Evolutionary conservation across 163 green algal species (phyloP).

Genomic region (Scenedesmus sp.): DNA sequence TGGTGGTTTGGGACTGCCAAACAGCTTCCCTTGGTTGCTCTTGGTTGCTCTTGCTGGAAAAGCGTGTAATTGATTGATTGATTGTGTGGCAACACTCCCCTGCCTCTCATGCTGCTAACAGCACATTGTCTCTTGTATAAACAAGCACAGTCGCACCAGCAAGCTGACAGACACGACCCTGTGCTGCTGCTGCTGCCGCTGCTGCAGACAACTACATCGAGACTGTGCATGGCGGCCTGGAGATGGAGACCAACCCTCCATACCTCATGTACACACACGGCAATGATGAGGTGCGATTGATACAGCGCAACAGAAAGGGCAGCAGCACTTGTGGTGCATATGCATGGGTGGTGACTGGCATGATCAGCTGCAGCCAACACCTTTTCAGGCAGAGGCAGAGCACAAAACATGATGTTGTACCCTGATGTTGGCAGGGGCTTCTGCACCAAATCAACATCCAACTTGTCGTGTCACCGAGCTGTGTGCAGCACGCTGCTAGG

Average conservation of each 20-base stretch:
- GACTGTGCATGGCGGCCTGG: slow-evolving; percentile 70
- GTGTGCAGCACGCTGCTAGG: too few relatives aligned
- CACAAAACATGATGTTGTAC: not conserved
- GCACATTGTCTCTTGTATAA: not conserved
- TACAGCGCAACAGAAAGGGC: not conserved
- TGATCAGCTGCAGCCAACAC: not conserved
- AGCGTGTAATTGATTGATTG: too few relatives aligned
- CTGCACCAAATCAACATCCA: not conserved
- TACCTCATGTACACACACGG: slow-evolving; percentile 89
- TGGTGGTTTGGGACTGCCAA: too few relatives aligned
- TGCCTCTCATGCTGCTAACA: not conserved
- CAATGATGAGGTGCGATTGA: slow-evolving; percentile 62
- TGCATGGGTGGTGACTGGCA: not conserved
- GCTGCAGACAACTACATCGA: slow-evolving; percentile 81
- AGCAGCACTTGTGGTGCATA: not conserved
- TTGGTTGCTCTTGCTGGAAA: too few relatives aligned
- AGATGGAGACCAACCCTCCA: slow-evolving; percentile 79
- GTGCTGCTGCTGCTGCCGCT: not conserved
- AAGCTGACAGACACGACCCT: not conserved
- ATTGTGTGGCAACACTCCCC: too few relatives aligned
- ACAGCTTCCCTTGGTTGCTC: too few relatives aligned
- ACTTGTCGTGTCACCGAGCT: too few relatives aligned
- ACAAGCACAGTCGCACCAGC: not conserved
- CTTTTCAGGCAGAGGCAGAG: not conserved
- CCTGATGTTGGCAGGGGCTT: too few relatives aligned